Evolutionary conservation across 116 monocot genomes (phyloP).

Genomic region (Cymodocea nodosa): DNA sequence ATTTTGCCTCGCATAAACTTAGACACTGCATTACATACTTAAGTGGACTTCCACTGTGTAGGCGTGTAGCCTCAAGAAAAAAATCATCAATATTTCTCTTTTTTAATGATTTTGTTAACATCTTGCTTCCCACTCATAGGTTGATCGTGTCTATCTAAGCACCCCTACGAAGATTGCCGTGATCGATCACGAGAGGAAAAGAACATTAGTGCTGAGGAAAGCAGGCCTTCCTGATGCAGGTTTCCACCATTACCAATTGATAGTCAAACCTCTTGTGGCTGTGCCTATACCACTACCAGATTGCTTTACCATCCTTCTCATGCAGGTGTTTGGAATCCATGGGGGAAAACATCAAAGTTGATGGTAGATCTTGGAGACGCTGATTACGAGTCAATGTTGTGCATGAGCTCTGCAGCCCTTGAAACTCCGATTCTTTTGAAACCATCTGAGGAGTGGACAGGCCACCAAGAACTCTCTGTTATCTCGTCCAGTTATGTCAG

Average conservation of each 20-base stretch:
- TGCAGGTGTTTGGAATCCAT: conserved; percentile 81
- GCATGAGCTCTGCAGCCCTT: conserved; percentile 53
- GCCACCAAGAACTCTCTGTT: conserved; percentile 45
- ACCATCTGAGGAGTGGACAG: conserved; percentile 66
- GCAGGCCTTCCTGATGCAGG: conserved; percentile 85
- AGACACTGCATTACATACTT: not conserved
- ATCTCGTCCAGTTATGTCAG: conserved; percentile 75
- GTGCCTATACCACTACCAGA: not conserved
- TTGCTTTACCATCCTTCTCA: not conserved
- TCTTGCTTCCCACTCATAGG: conserved; percentile 13
- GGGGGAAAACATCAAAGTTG: conserved; percentile 59
- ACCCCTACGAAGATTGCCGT: conserved; percentile 70
- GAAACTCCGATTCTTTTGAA: conserved; percentile 43
- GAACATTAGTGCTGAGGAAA: conserved; percentile 69
- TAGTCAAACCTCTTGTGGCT: not conserved
- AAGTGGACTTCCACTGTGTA: not conserved
- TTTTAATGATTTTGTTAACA: not conserved
- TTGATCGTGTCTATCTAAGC: conserved; percentile 67
- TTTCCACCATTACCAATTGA: not conserved
- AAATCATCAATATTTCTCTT: not conserved
- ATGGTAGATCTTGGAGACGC: conserved; percentile 61
- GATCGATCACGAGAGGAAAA: conserved; percentile 75
- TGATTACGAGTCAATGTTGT: conserved; percentile 61
- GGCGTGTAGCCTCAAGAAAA: no score
- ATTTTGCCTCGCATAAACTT: not conserved